These are phyloP conservation scores for Phascolomyces articulosus DNA, from an alignment of 371 early-diverging fungal genomes.

Conservation along the genomic window DNA sequence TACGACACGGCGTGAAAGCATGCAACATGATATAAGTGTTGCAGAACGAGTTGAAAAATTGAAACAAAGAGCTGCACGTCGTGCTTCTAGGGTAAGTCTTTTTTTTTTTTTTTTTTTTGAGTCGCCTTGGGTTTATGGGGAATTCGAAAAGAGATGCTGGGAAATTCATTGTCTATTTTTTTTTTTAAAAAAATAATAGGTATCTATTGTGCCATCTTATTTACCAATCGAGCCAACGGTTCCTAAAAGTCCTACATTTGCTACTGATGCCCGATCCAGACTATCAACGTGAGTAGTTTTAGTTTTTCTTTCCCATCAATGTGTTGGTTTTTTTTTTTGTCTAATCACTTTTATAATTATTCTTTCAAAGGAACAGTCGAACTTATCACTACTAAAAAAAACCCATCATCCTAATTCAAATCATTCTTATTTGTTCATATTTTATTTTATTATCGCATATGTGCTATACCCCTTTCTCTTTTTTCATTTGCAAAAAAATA, in stretches of 20 bases:
- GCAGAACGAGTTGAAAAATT: background rate
- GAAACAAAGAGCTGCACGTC: background rate
- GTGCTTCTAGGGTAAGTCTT: background rate
- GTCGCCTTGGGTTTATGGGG: no score
- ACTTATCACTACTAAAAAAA: no score
- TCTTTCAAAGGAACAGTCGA: no score
- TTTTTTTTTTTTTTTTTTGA: background rate
- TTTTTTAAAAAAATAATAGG: no score
- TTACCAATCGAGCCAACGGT: background rate
- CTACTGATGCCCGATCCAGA: background rate
- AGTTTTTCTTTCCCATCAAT: background rate
- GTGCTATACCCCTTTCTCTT: no score
- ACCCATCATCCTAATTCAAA: no score
- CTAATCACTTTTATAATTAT: no score
- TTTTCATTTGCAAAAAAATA: no score
- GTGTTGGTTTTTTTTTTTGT: no score
- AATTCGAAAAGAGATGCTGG: background rate
- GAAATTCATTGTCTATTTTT: no score
- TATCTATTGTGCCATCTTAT: background rate
- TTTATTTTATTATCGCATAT: no score
- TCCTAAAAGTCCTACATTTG: conserved; percentile 12
- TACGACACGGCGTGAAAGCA: background rate
- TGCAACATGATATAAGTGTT: background rate
- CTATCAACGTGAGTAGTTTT: background rate
- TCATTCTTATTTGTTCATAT: no score